Evolutionary conservation across 345 rosid genomes (phyloP).

Genomic region (Arabidopsis arenosa): DNA sequence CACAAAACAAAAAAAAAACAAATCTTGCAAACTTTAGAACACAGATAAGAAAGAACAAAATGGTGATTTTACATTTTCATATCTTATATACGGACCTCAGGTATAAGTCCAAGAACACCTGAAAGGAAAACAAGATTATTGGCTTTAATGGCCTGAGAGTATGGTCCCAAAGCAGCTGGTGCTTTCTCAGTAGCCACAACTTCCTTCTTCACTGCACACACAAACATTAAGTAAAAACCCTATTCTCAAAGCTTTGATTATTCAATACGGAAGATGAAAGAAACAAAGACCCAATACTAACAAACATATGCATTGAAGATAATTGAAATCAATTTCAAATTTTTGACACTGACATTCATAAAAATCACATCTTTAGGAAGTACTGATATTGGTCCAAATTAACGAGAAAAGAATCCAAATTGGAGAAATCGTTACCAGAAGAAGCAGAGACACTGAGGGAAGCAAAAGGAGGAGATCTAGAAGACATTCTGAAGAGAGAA

Average conservation of each 20-base stretch:
- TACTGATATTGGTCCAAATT: not conserved
- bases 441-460: conserved; percentile 45
- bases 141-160: conserved; percentile 89
- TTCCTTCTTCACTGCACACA: conserved; percentile 63
- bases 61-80: not conserved
- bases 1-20: conserved; percentile 20
- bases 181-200: conserved; percentile 81
- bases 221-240: conserved; percentile 5
- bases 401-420: not conserved
- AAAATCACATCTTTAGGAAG: conserved; percentile 31
- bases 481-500: conserved; percentile 45
- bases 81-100: conserved; percentile 64
- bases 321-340: not conserved
- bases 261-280: not conserved
- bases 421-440: conserved; percentile 34
- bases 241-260: not conserved
- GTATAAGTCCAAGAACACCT: conserved; percentile 84
- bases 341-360: not conserved
- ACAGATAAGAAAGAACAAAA: too few relatives aligned
- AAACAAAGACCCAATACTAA: conserved; percentile 17
- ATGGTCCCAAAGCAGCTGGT: conserved; percentile 93
- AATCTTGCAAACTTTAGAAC: conserved; percentile 25
- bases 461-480: conserved; percentile 49
- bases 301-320: not conserved
- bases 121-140: conserved; percentile 79